These are phyloP conservation scores for Phytopythium montanum DNA, from an alignment of 352 stramenopile species.

Conservation along the genomic window DNA sequence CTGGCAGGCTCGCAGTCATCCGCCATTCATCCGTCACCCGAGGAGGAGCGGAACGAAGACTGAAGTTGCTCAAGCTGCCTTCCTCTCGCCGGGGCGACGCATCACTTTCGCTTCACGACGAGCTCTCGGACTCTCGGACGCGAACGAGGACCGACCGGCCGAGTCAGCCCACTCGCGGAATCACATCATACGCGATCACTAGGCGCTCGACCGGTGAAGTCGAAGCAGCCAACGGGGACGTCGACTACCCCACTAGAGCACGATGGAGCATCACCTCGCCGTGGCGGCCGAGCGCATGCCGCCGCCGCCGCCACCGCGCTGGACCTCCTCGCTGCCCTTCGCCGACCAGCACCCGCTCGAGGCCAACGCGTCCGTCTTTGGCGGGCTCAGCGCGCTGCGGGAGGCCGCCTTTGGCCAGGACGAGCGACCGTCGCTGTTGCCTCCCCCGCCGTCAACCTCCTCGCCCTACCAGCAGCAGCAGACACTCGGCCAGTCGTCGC, in stretches of 20 bases:
- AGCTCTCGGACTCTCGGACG: background rate
- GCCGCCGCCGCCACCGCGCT: background rate
- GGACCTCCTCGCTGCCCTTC: constrained; percentile 2
- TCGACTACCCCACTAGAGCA: background rate
- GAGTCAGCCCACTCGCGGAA: background rate
- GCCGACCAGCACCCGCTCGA: constrained; percentile 5
- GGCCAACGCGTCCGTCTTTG: constrained; percentile 4
- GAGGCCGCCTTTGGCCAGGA: constrained; percentile 9
- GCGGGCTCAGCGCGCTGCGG: constrained; percentile 9
- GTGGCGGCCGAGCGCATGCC: background rate
- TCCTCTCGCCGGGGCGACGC: background rate
- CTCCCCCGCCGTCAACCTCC: background rate
- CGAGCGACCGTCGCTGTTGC: background rate
- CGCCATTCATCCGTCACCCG: background rate
- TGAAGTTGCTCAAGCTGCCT: background rate
- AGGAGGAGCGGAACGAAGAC: background rate
- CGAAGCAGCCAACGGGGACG: no score
- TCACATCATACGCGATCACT: constrained; percentile 8
- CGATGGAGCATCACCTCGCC: constrained; percentile 3
- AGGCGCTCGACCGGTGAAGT: constrained; percentile 5
- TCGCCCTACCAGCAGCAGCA: constrained; percentile 8
- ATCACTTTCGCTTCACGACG: constrained; percentile 2
- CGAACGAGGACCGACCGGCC: background rate
- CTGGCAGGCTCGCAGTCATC: constrained; percentile 2
- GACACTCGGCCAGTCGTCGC: constrained; percentile 2